These are phyloP conservation scores for Sicyos edulis DNA, from an alignment of 306 rosid species.

Conservation along the genomic window DNA sequence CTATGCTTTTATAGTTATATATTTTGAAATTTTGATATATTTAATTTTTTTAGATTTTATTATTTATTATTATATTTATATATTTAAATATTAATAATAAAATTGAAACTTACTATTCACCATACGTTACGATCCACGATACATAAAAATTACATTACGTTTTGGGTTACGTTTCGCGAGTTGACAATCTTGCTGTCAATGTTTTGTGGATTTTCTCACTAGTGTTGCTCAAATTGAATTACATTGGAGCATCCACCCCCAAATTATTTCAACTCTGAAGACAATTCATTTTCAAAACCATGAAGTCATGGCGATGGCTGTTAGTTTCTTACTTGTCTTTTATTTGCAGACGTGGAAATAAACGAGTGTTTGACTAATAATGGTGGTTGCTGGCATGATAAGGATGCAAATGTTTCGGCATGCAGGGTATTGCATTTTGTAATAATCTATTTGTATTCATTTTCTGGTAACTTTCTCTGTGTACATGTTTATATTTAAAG, in stretches of 20 bases:
- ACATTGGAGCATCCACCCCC: neutral
- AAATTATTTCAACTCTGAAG: neutral
- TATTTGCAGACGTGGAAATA: constrained; percentile 64
- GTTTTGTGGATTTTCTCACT: neutral
- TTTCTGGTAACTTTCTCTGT: neutral
- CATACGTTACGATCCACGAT: too few species aligned
- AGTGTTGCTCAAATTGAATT: neutral
- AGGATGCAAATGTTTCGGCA: constrained; percentile 62
- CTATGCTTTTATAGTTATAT: too few species aligned
- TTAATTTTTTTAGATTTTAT: too few species aligned
- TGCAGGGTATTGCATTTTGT: constrained; percentile 67
- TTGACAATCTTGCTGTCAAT: too few species aligned
- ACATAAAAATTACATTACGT: too few species aligned
- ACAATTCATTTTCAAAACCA: neutral
- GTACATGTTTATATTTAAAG: neutral
- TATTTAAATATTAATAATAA: too few species aligned
- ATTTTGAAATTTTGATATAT: too few species aligned
- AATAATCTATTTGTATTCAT: constrained; percentile 15
- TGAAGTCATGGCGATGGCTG: constrained; percentile 4
- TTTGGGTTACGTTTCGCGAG: too few species aligned
- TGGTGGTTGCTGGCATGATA: constrained; percentile 92
- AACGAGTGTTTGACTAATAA: constrained; percentile 86
- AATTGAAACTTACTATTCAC: too few species aligned
- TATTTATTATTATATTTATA: too few species aligned
- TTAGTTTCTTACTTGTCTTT: constrained; percentile 3